Base-by-base conservation (phyloP, 2,329 filamentous ascomycete genomes). In the Tricladium varicosporioides region DNA sequence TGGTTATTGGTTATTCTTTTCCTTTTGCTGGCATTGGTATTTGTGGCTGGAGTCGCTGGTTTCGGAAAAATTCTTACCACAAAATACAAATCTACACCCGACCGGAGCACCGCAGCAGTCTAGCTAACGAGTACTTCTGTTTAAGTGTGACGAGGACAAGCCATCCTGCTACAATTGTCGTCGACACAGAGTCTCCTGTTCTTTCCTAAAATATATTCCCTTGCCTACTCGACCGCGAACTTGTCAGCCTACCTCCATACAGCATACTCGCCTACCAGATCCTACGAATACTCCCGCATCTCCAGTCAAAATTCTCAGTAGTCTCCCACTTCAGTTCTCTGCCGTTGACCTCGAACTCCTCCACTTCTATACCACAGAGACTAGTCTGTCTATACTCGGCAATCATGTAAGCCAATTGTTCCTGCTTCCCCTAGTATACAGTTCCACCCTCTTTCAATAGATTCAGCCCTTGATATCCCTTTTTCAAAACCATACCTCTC, bases 91-190 rank as follows among this genome's bases (percentile, higher is more conserved):
- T 27, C 22, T 7, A 27, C 22, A 3, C 22, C 22, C 31, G 45
- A 16, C 13, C 43, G 42, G 31, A 15, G 33, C 15, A 31, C 15
- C 13, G 40, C 10, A 11, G 43, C 10, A 8, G 40, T 43, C 14
- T 48, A 52, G 31, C 49, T 47, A 15, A 54, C 51, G 27, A 31
- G 13, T 16, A 18, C 9, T 42, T 22, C 43, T 15, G 10, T 32
- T 36, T 36, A 54, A 64, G 62, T 63, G 62, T 22, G 60, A 64
- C 14, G 60, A 64, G 51, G 15, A 48, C 14, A 61, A 57, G 32
- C 60, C 60, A 22, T 50, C 54, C 15, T 64, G 57, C 18, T n/a
- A 43, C 5, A 58, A 61, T 14, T 64, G 57, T n/a, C 27, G 43
- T 36, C 40, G 57, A 43, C 50, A 57, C 18, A 55, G 49, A 45